Percentiles rank a stretch among this genome's conserved stretches.
Evolutionary conservation across 2,329 filamentous ascomycete genomes (phyloP).

Genomic region (Lasiodiplodia theobromae): DNA sequence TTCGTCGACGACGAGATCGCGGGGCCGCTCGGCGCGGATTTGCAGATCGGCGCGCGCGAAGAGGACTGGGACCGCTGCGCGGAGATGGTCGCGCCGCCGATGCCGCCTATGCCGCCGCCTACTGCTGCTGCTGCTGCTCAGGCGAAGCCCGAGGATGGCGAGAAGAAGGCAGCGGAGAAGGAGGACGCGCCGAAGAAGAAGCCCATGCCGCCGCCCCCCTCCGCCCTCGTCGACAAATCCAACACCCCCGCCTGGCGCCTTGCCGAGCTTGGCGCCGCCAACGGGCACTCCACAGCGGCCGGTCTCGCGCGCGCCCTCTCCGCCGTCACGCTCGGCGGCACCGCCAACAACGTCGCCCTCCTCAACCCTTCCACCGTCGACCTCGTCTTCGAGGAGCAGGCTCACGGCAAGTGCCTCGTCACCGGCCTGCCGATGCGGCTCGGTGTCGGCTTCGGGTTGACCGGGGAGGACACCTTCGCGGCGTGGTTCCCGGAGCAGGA

Average conservation of each 20-base stretch:
- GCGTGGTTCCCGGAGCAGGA: background rate
- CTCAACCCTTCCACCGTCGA: constrained; percentile 39
- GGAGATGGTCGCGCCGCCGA: constrained; percentile 4
- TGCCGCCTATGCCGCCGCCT: background rate
- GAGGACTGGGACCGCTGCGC: background rate
- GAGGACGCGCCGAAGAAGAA: too few relatives aligned
- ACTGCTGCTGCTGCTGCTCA: background rate
- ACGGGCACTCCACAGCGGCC: constrained; percentile 48
- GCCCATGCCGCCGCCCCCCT: background rate
- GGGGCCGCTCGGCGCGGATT: constrained; percentile 11
- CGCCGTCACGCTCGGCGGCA: constrained; percentile 44
- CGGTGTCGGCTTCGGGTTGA: background rate
- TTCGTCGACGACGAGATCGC: constrained; percentile 25
- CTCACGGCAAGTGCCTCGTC: background rate
- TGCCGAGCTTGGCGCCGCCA: constrained; percentile 2
- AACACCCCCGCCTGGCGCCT: constrained; percentile 5
- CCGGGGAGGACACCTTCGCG: background rate
- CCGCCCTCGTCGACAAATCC: constrained; percentile 2
- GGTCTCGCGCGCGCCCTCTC: constrained; percentile 53
- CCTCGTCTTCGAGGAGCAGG: constrained; percentile 3
- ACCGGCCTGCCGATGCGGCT: background rate
- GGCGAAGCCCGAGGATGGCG: too few relatives aligned
- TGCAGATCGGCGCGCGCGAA: constrained; percentile 8
- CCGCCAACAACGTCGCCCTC: constrained; percentile 44
- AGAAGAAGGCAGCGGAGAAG: background rate